phyloP scores from a whole-genome alignment of 129 eudicot species.

The Escallonia rubra region DNA sequence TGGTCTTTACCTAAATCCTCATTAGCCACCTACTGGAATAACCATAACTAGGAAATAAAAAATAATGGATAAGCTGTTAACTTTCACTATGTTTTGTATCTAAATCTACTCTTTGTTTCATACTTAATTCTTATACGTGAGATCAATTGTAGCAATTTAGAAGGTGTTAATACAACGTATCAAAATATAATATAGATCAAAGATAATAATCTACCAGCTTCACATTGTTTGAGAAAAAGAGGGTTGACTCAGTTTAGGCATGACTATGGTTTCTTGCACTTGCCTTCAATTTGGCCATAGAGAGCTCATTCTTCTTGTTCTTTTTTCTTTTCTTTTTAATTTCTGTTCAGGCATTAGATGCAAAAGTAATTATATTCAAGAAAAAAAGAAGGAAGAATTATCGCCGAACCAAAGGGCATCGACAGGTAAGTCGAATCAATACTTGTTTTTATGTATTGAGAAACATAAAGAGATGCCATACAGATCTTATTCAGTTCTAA shows the following conservation, averaged over 20 bases:
- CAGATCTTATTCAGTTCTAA: no score
- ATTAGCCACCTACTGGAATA: no score
- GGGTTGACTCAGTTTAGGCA: neutral
- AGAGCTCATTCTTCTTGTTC: slow-evolving; percentile 1
- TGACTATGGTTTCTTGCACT: slow-evolving; percentile 1
- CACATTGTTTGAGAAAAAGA: neutral
- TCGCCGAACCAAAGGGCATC: slow-evolving; percentile 84
- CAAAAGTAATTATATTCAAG: slow-evolving; percentile 92
- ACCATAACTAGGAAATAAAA: no score
- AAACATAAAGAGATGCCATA: no score
- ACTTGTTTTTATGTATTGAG: no score
- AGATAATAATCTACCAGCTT: neutral
- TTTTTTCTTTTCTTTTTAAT: neutral
- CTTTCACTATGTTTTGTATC: no score
- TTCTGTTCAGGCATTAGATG: slow-evolving; percentile 72
- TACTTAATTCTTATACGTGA: no score
- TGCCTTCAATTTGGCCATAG: neutral
- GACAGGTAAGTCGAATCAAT: slow-evolving; percentile 58
- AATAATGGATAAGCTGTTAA: no score
- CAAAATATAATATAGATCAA: no score
- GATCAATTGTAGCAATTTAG: no score
- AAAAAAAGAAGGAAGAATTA: slow-evolving; percentile 97
- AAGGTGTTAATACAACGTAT: no score
- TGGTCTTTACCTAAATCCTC: neutral
- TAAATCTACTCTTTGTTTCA: no score